Evolutionary conservation across 1,284 basidiomycete species (phyloP).

Genomic region (Ceratobasidium sp.): DNA sequence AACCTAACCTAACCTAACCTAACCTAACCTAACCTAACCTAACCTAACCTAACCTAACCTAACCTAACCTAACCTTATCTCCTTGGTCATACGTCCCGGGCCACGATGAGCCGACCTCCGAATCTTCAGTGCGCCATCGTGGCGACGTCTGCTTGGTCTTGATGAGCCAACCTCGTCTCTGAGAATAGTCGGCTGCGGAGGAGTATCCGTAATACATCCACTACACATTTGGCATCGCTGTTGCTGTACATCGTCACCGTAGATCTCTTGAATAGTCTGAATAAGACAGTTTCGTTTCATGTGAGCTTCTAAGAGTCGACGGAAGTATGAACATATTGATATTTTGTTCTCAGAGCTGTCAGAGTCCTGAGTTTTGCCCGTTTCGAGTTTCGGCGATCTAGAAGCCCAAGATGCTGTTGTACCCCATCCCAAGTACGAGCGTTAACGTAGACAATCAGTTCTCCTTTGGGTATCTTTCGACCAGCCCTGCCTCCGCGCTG

Average conservation of each 20-base stretch:
- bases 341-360: neutral
- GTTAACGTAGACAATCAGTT: neutral
- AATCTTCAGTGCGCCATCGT: no score
- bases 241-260: neutral
- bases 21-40: no score
- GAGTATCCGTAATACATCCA: neutral
- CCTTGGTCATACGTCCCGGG: no score
- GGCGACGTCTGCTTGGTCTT: no score
- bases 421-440: neutral
- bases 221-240: neutral
- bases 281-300: neutral
- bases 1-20: no score
- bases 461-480: neutral
- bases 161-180: no score
- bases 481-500: neutral
- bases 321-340: neutral
- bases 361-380: neutral
- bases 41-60: no score
- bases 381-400: neutral
- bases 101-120: no score
- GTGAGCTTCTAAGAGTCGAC: neutral
- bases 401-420: neutral
- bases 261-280: neutral
- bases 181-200: neutral
- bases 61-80: no score